A percentile compares a stretch with the other conserved stretches of the same genome.
Evolutionary conservation across 768 basidiomycete species (phyloP).

Genomic region (Podaxis sp.): DNA sequence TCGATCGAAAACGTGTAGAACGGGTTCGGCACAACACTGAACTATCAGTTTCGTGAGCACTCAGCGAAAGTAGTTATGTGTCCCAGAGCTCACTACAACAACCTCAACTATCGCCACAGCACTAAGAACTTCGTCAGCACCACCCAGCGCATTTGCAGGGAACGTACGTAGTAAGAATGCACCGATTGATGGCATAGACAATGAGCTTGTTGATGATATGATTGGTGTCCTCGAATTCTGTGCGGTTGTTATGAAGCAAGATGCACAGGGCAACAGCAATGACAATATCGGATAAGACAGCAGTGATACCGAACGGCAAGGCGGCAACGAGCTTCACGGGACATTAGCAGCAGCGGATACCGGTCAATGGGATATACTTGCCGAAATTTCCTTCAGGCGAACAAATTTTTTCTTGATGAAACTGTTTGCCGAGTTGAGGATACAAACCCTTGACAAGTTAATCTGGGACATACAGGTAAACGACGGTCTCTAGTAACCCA

Average conservation of each 20-base stretch:
- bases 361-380: slow-evolving; percentile 14
- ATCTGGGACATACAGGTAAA: slow-evolving; percentile 26
- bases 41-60: slow-evolving; percentile 20
- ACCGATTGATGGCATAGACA: slow-evolving; percentile 46
- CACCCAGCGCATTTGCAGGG: background rate
- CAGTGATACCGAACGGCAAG: slow-evolving; percentile 40
- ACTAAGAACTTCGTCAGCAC: slow-evolving; percentile 17
- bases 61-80: background rate
- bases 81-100: slow-evolving; percentile 24
- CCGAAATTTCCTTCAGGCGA: slow-evolving; percentile 29
- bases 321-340: slow-evolving; percentile 27
- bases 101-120: slow-evolving; percentile 35
- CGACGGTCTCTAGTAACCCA: slow-evolving; percentile 29
- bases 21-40: slow-evolving; percentile 35
- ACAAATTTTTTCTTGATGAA: slow-evolving; percentile 33
- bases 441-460: background rate
- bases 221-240: slow-evolving; percentile 38
- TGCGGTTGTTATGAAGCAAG: slow-evolving; percentile 34
- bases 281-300: slow-evolving; percentile 42
- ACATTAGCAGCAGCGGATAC: background rate
- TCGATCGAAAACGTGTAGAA: slow-evolving; percentile 46
- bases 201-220: slow-evolving; percentile 40
- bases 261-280: slow-evolving; percentile 40
- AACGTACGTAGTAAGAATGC: slow-evolving; percentile 47
- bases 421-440: slow-evolving; percentile 17